Conservation (phyloP, 345 rosid genomes). For the Sonneratia caseolaris region DNA sequence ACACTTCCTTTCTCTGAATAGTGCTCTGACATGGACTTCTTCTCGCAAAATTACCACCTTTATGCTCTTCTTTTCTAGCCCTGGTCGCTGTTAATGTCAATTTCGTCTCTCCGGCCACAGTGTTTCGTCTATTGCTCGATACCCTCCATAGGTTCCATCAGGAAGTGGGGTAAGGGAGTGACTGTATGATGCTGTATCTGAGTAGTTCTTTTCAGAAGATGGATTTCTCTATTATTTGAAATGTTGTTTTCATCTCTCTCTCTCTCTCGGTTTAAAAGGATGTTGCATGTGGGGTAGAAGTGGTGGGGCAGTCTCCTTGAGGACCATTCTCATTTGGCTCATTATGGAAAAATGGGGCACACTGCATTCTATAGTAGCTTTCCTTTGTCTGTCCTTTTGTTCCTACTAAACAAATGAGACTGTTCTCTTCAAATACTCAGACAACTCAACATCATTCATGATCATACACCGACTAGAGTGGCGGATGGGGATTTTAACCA, state of each 20-base stretch:
- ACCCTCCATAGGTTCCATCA: slow-evolving; percentile 21
- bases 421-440: background rate
- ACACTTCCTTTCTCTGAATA: background rate
- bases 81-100: background rate
- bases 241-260: slow-evolving; percentile 37
- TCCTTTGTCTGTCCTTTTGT: slow-evolving; percentile 3
- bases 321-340: slow-evolving; percentile 60
- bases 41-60: background rate
- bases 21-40: background rate
- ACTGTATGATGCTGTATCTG: slow-evolving; percentile 26
- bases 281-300: slow-evolving; percentile 29
- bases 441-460: background rate
- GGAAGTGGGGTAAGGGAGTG: slow-evolving; percentile 8
- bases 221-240: slow-evolving; percentile 31
- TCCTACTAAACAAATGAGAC: background rate
- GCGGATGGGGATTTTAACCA: background rate
- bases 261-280: slow-evolving; percentile 17
- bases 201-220: slow-evolving; percentile 24
- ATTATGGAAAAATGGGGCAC: slow-evolving; percentile 21
- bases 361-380: slow-evolving; percentile 12
- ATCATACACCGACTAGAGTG: background rate
- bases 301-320: slow-evolving; percentile 46
- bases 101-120: background rate
- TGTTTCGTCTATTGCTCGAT: slow-evolving; percentile 10
- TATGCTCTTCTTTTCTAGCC: background rate